These are phyloP conservation scores for Coprinopsis sp. DNA, from an alignment of 768 basidiomycete species.

Conservation along the genomic window DNA sequence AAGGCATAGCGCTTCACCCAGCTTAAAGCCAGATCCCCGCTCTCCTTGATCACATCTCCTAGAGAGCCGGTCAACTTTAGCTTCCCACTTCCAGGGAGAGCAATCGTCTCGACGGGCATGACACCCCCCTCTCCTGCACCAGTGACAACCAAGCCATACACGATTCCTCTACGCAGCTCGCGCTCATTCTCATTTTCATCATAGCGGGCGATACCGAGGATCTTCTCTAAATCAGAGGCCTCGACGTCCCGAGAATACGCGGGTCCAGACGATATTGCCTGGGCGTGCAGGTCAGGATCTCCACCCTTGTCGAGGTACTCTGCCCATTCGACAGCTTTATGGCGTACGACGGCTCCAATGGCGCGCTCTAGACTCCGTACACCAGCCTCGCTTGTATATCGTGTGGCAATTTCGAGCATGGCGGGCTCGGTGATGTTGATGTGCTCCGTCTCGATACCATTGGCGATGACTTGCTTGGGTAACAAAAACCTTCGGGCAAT, in stretches of 20 bases:
- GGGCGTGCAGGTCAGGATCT: conserved; percentile 14
- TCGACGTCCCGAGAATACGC: conserved; percentile 59
- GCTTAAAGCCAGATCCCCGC: conserved; percentile 82
- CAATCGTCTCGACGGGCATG: conserved; percentile 78
- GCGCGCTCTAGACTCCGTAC: conserved; percentile 88
- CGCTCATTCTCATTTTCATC: conserved; percentile 68
- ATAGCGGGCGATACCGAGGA: conserved; percentile 76
- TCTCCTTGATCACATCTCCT: conserved; percentile 89
- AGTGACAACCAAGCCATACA: conserved; percentile 85
- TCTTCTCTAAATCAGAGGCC: conserved; percentile 71
- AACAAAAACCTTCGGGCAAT: conserved; percentile 85
- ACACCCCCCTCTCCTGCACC: conserved; percentile 85
- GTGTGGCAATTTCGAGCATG: conserved; percentile 64
- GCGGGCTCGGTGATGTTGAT: conserved; percentile 67
- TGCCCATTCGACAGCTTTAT: conserved; percentile 90
- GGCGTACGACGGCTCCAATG: conserved; percentile 83
- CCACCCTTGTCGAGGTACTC: conserved; percentile 48
- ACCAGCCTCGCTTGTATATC: conserved; percentile 86
- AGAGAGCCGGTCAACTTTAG: conserved; percentile 80
- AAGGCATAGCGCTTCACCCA: conserved; percentile 90
- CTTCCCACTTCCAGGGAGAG: conserved; percentile 68
- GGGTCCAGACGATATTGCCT: conserved; percentile 3
- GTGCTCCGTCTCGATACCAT: conserved; percentile 61
- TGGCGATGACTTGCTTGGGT: conserved; percentile 80
- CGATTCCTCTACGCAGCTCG: conserved; percentile 70